Conservation (phyloP, 2,329 filamentous ascomycete species). For the Celoporthe dispersa region DNA sequence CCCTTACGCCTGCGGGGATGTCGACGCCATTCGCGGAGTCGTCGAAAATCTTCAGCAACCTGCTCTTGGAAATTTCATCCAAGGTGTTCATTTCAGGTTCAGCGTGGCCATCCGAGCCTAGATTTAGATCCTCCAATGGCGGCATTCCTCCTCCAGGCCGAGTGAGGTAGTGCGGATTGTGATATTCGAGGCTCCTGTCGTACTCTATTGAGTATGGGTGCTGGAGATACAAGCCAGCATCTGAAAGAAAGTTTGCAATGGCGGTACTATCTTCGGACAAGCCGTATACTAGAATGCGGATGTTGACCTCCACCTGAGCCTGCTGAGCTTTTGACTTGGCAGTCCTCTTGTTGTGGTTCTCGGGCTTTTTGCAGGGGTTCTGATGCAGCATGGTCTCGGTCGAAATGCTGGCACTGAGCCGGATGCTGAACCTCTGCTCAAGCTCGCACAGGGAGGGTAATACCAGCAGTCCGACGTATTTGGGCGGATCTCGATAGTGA, state of each 20-base stretch:
- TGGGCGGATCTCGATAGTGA: neutral
- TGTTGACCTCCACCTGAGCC: neutral
- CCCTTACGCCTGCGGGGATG: neutral
- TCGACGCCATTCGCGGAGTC: neutral
- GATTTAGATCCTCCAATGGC: neutral
- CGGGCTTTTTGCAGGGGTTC: neutral
- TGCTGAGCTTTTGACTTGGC: neutral
- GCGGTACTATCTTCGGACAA: constrained; percentile 1
- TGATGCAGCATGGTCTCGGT: neutral
- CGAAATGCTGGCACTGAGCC: neutral
- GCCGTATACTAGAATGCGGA: neutral
- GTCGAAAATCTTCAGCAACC: neutral
- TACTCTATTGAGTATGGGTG: neutral
- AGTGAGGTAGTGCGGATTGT: neutral
- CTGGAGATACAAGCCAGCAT: constrained; percentile 3
- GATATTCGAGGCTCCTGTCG: neutral
- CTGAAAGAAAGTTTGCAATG: neutral
- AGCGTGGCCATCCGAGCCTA: neutral
- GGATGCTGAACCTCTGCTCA: neutral
- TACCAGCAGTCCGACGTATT: neutral
- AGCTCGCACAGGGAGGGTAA: neutral
- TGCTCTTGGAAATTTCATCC: neutral
- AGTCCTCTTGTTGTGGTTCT: neutral
- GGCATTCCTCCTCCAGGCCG: neutral
- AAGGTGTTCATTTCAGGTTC: neutral